Evolutionary conservation across 2,329 filamentous ascomycete genomes (phyloP).

Genomic region (Hymenoscyphus linearis): DNA sequence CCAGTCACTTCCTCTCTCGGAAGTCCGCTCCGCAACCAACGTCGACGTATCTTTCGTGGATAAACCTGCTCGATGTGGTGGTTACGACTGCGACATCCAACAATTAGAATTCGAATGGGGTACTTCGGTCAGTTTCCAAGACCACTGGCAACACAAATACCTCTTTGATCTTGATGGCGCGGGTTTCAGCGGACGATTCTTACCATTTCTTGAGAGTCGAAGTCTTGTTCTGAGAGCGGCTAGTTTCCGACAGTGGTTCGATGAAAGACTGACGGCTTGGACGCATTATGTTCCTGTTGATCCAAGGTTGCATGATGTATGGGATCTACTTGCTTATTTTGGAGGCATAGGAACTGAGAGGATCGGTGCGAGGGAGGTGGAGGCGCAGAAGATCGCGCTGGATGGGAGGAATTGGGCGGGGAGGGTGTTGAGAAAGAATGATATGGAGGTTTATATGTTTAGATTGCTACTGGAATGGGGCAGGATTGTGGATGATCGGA

Average conservation of each 20-base stretch:
- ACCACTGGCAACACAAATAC: conserved; percentile 44
- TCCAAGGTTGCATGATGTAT: conserved; percentile 30
- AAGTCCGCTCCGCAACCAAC: conserved; percentile 24
- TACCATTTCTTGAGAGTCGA: conserved; percentile 45
- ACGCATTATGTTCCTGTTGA: conserved; percentile 60
- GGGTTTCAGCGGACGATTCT: conserved; percentile 44
- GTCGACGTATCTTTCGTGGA: conserved; percentile 37
- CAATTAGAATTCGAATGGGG: conserved; percentile 26
- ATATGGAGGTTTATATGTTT: conserved; percentile 55
- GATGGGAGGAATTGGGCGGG: conserved; percentile 51
- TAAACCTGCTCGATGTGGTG: conserved; percentile 33
- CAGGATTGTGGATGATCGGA: conserved; percentile 36
- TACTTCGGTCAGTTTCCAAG: conserved; percentile 30
- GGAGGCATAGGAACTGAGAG: conserved; percentile 15
- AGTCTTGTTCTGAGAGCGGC: conserved; percentile 54
- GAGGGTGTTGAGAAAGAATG: conserved; percentile 48
- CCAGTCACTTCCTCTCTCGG: conserved; percentile 38
- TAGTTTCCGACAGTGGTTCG: conserved; percentile 61
- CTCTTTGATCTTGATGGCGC: conserved; percentile 56
- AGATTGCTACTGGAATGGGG: conserved; percentile 47
- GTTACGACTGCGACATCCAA: conserved; percentile 32
- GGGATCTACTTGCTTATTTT: conserved; percentile 29
- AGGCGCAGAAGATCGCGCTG: conserved; percentile 47
- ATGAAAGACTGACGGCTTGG: conserved; percentile 56
- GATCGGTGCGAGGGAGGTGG: conserved; percentile 15